Conservation (phyloP, 139 green algal genomes). For the Zygnema cylindricum region DNA sequence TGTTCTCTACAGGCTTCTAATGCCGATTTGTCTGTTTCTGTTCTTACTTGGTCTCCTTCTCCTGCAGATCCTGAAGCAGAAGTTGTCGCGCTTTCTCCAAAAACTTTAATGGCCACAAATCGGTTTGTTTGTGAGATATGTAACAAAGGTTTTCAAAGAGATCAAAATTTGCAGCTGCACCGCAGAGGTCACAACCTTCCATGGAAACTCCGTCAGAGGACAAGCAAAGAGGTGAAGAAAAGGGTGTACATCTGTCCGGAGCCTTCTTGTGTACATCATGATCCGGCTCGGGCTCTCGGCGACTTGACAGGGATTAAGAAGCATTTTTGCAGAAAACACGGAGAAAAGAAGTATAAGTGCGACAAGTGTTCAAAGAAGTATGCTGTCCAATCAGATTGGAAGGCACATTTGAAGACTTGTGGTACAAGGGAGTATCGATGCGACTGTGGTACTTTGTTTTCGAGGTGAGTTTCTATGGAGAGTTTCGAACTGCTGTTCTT, state of each 20-base stretch:
- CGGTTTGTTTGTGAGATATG: conserved; percentile 59
- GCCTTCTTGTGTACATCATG: conserved; percentile 51
- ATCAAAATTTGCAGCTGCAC: conserved; percentile 64
- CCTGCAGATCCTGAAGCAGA: conserved; percentile 54
- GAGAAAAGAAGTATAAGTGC: conserved; percentile 64
- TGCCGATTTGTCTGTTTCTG: too few relatives aligned
- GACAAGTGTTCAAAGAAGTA: conserved; percentile 61
- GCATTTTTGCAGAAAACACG: conserved; percentile 62
- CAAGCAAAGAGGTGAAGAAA: conserved; percentile 40
- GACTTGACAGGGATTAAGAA: conserved; percentile 63
- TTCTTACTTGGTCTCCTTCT: too few relatives aligned
- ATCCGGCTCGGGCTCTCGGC: conserved; percentile 47
- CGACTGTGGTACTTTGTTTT: conserved; percentile 56
- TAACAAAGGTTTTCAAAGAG: conserved; percentile 60
- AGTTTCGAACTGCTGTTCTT: too few relatives aligned
- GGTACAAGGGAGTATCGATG: conserved; percentile 55
- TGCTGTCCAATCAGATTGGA: conserved; percentile 57
- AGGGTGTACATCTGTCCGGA: conserved; percentile 60
- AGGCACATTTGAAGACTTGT: conserved; percentile 62
- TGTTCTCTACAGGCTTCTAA: too few relatives aligned
- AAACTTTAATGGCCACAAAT: conserved; percentile 51
- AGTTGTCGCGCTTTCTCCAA: conserved; percentile 48
- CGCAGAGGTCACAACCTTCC: conserved; percentile 60
- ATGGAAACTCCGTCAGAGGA: conserved; percentile 51
- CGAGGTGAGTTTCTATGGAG: conserved; percentile 35